Conservation (phyloP, 2,329 filamentous ascomycete genomes). For the Colletotrichum zoysiae region DNA sequence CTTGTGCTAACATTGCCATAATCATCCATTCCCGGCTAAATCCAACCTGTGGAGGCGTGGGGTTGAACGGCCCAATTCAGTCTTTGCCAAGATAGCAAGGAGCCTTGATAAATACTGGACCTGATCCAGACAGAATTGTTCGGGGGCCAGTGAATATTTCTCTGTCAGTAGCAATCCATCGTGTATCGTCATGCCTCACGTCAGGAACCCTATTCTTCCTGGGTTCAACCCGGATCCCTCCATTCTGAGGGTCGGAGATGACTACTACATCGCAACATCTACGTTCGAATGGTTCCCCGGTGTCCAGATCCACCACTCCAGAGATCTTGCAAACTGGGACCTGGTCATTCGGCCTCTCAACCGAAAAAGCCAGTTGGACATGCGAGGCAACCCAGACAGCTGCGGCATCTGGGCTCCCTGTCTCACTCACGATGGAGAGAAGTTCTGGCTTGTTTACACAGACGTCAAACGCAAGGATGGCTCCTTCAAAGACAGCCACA, state of each 20-base stretch:
- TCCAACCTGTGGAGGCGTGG: conserved; percentile 38
- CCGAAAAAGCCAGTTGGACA: conserved; percentile 65
- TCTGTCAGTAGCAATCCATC: background rate
- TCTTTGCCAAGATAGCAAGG: background rate
- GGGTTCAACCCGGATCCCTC: conserved; percentile 70
- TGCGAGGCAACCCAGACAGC: conserved; percentile 71
- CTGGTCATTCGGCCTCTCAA: conserved; percentile 61
- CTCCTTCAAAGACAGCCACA: conserved; percentile 73
- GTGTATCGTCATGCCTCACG: conserved; percentile 56
- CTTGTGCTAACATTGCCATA: conserved; percentile 29
- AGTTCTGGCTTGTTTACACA: conserved; percentile 74
- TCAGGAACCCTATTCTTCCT: conserved; percentile 68
- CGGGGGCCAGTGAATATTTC: background rate
- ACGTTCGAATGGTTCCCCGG: conserved; percentile 69
- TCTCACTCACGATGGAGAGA: conserved; percentile 69
- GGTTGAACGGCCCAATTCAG: background rate
- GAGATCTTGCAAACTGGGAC: conserved; percentile 66
- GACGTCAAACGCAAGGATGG: conserved; percentile 77
- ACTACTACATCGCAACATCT: conserved; percentile 69
- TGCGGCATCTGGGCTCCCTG: conserved; percentile 76
- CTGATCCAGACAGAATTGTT: accelerated
- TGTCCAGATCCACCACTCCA: conserved; percentile 67
- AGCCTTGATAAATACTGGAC: conserved; percentile 4
- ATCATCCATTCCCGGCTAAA: conserved; percentile 39
- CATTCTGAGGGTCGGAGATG: conserved; percentile 62